Percentiles rank a stretch among this genome's conserved stretches.
Conservation (phyloP, 2,329 filamentous ascomycete genomes). For the Cercospora citrullina region DNA sequence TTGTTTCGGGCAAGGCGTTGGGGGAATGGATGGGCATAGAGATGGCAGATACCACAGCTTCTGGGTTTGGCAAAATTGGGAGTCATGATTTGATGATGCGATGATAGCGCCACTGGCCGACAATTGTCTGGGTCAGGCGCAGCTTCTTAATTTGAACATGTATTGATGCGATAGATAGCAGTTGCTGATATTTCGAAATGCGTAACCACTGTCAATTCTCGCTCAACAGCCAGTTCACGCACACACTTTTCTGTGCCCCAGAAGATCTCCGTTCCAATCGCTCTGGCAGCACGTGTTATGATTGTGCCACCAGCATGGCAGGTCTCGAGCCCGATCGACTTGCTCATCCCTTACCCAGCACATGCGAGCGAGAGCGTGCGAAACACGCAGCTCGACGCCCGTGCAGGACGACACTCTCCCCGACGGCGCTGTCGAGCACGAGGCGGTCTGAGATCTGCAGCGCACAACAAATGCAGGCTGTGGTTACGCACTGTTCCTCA, state of each 20-base stretch:
- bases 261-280: not conserved
- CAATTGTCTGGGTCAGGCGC: constrained; percentile 12
- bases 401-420: not conserved
- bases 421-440: not conserved
- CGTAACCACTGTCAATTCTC: too few relatives aligned
- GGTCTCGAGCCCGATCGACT: not conserved
- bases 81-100: constrained; percentile 10
- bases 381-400: not conserved
- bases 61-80: not conserved
- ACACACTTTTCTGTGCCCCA: not conserved
- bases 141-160: not conserved
- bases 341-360: not conserved
- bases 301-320: not conserved
- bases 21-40: not conserved
- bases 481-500: not conserved
- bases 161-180: not conserved
- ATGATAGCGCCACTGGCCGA: constrained; percentile 13
- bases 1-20: not conserved
- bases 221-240: too few relatives aligned
- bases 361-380: not conserved
- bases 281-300: not conserved
- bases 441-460: not conserved
- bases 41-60: not conserved
- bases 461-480: not conserved
- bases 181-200: not conserved